Conservation (phyloP, 768 basidiomycete species). For the Macrolepiota albuminosa region DNA sequence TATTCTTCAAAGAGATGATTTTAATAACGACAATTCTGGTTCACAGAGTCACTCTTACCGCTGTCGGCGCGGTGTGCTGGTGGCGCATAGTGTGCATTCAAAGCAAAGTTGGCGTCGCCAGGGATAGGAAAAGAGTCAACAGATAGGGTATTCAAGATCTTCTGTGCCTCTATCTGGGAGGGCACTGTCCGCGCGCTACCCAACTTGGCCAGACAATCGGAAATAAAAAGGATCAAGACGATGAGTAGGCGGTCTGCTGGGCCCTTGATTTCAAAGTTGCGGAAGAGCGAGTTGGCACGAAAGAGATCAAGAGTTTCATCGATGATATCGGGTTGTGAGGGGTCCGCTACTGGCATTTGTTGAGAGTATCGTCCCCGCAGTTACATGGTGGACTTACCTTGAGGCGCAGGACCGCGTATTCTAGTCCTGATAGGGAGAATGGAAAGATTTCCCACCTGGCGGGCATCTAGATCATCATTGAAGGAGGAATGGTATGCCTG, state of each 20-base stretch:
- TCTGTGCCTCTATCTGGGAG: slow-evolving; percentile 80
- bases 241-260: slow-evolving; percentile 95
- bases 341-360: slow-evolving; percentile 54
- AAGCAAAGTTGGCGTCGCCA: slow-evolving; percentile 90
- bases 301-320: slow-evolving; percentile 97
- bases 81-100: slow-evolving; percentile 88
- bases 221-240: slow-evolving; percentile 95
- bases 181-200: slow-evolving; percentile 65
- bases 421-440: slow-evolving; percentile 89
- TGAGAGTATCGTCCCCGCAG: slow-evolving; percentile 10
- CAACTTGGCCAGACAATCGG: slow-evolving; percentile 93
- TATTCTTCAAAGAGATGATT: slow-evolving; percentile 51
- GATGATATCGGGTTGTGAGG: slow-evolving; percentile 78
- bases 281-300: slow-evolving; percentile 97
- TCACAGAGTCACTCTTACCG: slow-evolving; percentile 41
- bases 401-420: slow-evolving; percentile 88
- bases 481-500: slow-evolving; percentile 96
- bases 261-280: slow-evolving; percentile 99
- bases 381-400: slow-evolving; percentile 40
- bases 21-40: slow-evolving; percentile 5
- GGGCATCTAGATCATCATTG: slow-evolving; percentile 78
- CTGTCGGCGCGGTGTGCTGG: slow-evolving; percentile 74
- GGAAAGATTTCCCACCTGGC: slow-evolving; percentile 85
- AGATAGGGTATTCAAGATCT: slow-evolving; percentile 84
- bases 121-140: slow-evolving; percentile 93